These are phyloP conservation scores for Boeremia exigua DNA, from an alignment of 2,329 filamentous ascomycete genomes.

Conservation along the genomic window DNA sequence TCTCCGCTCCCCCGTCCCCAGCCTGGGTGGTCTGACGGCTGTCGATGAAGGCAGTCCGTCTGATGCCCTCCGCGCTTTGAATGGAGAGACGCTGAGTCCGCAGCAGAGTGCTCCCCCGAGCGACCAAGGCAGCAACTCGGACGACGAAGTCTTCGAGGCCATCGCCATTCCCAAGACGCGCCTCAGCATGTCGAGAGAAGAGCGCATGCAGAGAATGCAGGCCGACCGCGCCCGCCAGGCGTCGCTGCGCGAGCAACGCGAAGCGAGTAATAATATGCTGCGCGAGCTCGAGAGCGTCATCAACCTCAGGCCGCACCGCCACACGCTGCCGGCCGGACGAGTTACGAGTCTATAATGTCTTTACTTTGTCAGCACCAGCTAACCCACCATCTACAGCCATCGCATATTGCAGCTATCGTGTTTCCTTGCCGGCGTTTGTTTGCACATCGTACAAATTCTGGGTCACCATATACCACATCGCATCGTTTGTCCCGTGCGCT, in stretches of 20 bases:
- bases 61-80: conserved; percentile 79
- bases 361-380: conserved; percentile 7
- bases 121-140: conserved; percentile 62
- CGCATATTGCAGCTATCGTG: not conserved
- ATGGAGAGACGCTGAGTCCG: conserved; percentile 67
- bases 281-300: conserved; percentile 93
- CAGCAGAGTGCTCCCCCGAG: conserved; percentile 48
- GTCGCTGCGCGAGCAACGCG: conserved; percentile 72
- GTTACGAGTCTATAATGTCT: conserved; percentile 43
- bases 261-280: conserved; percentile 88
- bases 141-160: conserved; percentile 88
- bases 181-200: conserved; percentile 78
- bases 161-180: conserved; percentile 74
- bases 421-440: conserved; percentile 3
- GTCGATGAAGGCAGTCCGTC: conserved; percentile 62
- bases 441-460: conserved; percentile 1
- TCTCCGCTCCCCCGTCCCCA: conserved; percentile 55
- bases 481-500: conserved; percentile 1
- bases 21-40: conserved; percentile 69
- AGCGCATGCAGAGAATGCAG: conserved; percentile 84
- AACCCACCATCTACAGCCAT: not conserved
- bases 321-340: conserved; percentile 31
- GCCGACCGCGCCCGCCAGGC: conserved; percentile 83
- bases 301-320: conserved; percentile 40
- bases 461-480: conserved; percentile 7